Percentiles rank a stretch among this genome's conserved stretches.
These are phyloP conservation scores for Pueraria montana DNA, from an alignment of 306 rosid genomes.

Conservation along the genomic window DNA sequence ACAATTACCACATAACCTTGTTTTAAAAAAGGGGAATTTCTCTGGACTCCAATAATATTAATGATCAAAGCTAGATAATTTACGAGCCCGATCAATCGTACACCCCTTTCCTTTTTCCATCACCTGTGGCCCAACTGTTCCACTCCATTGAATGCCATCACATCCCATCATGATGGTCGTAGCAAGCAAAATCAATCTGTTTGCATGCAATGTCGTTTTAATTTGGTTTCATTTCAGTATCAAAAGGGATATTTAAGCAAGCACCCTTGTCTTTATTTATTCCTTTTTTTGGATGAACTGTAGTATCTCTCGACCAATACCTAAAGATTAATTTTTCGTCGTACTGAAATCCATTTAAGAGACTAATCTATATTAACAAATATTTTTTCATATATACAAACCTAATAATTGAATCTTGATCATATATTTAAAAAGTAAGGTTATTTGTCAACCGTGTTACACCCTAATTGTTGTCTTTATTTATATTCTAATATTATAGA, in stretches of 20 bases:
- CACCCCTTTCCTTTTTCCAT: neutral
- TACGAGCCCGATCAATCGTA: slow-evolving; percentile 28
- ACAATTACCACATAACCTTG: neutral
- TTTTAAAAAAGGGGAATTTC: slow-evolving; percentile 8
- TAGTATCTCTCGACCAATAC: neutral
- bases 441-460: too few species aligned
- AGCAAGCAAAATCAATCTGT: slow-evolving; percentile 52
- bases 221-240: slow-evolving; percentile 21
- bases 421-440: too few species aligned
- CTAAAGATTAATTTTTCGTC: too few species aligned
- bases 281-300: too few species aligned
- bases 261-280: neutral
- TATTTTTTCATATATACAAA: too few species aligned
- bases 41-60: slow-evolving; percentile 25
- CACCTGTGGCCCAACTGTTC: slow-evolving; percentile 44
- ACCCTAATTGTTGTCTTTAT: too few species aligned
- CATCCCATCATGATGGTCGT: slow-evolving; percentile 35
- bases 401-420: too few species aligned
- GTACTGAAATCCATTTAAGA: too few species aligned
- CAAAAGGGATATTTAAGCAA: slow-evolving; percentile 26
- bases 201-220: slow-evolving; percentile 50
- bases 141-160: slow-evolving; percentile 41
- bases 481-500: neutral
- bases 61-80: slow-evolving; percentile 31
- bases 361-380: too few species aligned